These are phyloP conservation scores for Aegilops speltoides DNA, from an alignment of 176 grass and related monocot species.

Conservation along the genomic window DNA sequence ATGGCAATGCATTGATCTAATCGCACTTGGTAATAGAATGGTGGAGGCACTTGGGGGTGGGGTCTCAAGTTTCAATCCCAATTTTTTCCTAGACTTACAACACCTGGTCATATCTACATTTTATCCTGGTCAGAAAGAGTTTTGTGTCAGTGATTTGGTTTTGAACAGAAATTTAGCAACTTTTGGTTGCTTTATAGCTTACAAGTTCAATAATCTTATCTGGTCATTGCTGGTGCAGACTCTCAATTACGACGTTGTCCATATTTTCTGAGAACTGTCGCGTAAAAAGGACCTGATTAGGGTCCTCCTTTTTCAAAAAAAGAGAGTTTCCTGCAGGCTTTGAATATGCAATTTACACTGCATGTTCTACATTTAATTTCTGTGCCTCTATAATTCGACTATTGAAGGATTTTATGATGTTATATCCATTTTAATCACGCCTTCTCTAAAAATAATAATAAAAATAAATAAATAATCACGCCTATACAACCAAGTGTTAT, in stretches of 20 bases:
- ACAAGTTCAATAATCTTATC: neutral
- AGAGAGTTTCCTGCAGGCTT: neutral
- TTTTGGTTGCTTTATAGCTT: neutral
- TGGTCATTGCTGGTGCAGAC: neutral
- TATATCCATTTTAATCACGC: neutral
- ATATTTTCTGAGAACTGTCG: neutral
- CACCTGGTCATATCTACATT: neutral
- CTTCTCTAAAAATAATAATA: neutral
- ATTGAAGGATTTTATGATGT: neutral
- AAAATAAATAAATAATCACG: neutral
- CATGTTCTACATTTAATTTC: neutral
- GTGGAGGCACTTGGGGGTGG: neutral
- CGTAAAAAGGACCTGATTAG: neutral
- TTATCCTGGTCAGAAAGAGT: neutral
- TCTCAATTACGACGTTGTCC: neutral
- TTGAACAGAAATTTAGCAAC: neutral
- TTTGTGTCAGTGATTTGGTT: neutral
- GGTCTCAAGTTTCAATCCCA: neutral
- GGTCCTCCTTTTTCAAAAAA: neutral
- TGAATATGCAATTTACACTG: neutral
- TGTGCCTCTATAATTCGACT: neutral
- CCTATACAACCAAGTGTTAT: neutral
- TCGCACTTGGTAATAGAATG: neutral
- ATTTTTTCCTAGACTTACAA: neutral
- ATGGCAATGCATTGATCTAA: neutral